phyloP scores from a whole-genome alignment of 129 eudicot genomes.

The Dittrichia graveolens region DNA sequence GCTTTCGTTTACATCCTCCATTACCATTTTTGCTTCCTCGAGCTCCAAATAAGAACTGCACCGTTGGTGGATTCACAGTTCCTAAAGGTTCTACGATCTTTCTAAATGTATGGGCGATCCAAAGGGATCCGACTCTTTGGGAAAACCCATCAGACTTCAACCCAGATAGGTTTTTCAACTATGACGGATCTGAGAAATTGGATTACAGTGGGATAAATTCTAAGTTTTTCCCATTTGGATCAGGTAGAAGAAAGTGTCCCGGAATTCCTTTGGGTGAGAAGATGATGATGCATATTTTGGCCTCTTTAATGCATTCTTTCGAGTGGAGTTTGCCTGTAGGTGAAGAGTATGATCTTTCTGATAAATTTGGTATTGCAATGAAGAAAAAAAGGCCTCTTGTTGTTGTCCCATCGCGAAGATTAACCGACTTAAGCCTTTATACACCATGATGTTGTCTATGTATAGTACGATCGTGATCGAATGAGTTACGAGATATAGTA shows the following conservation, averaged over 20 bases:
- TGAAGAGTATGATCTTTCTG: slow-evolving; percentile 19
- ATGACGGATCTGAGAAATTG: slow-evolving; percentile 5
- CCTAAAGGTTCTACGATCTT: slow-evolving; percentile 16
- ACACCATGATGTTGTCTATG: background rate
- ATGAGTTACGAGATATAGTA: background rate
- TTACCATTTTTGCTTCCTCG: slow-evolving; percentile 21
- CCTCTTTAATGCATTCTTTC: slow-evolving; percentile 22
- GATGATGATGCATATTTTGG: slow-evolving; percentile 28
- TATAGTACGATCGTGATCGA: background rate
- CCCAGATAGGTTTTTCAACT: slow-evolving; percentile 22
- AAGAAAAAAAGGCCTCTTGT: slow-evolving; percentile 26
- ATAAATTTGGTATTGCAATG: slow-evolving; percentile 19
- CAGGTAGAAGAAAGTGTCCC: slow-evolving; percentile 30
- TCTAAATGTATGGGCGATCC: slow-evolving; percentile 25
- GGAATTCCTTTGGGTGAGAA: slow-evolving; percentile 21
- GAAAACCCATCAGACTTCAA: slow-evolving; percentile 11
- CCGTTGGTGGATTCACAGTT: slow-evolving; percentile 9
- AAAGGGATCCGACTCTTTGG: slow-evolving; percentile 27
- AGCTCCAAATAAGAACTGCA: slow-evolving; percentile 18
- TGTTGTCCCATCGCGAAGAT: slow-evolving; percentile 2
- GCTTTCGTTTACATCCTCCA: slow-evolving; percentile 21
- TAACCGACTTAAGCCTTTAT: background rate
- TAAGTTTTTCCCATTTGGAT: slow-evolving; percentile 20
- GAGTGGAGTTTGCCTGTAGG: slow-evolving; percentile 21
- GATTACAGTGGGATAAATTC: slow-evolving; percentile 24